phyloP scores from a whole-genome alignment of 2,329 filamentous ascomycete species.

The Cordyceps tenuipes region DNA sequence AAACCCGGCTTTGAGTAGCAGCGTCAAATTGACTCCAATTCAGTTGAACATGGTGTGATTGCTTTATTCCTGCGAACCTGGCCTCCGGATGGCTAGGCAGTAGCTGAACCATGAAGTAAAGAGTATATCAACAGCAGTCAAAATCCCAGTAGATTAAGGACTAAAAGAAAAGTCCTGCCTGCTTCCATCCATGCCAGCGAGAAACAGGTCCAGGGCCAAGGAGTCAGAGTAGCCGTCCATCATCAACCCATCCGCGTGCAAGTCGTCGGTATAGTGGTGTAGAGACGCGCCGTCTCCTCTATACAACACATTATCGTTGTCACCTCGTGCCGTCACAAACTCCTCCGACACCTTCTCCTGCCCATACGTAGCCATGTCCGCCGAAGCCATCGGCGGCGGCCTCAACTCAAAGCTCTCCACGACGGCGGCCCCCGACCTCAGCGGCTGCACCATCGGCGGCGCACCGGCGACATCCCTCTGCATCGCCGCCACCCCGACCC shows the following conservation, averaged over 20 bases:
- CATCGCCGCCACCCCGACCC: not conserved
- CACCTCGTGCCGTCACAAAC: no score
- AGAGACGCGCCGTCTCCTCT: not conserved
- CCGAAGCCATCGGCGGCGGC: not conserved
- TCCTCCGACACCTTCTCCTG: no score
- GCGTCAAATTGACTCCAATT: no score
- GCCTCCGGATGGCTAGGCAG: no score
- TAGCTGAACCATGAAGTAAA: no score
- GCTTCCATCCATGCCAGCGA: constrained; percentile 21
- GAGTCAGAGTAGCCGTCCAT: constrained; percentile 21
- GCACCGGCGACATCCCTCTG: not conserved
- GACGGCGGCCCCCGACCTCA: not conserved
- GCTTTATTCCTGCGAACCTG: no score
- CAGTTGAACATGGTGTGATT: no score
- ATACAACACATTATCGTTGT: not conserved
- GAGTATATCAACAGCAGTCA: not conserved
- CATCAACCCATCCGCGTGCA: constrained; percentile 12
- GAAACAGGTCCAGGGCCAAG: constrained; percentile 23
- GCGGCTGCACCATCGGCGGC: not conserved
- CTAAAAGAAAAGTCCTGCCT: not conserved
- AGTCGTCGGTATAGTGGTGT: not conserved
- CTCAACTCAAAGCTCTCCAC: not conserved
- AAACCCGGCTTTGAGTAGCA: no score
- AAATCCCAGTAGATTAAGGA: not conserved
- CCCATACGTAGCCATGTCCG: not conserved